Evolutionary conservation across 208 protist genomes (phyloP).

Genomic region (Acanthamoeba triangularis): DNA sequence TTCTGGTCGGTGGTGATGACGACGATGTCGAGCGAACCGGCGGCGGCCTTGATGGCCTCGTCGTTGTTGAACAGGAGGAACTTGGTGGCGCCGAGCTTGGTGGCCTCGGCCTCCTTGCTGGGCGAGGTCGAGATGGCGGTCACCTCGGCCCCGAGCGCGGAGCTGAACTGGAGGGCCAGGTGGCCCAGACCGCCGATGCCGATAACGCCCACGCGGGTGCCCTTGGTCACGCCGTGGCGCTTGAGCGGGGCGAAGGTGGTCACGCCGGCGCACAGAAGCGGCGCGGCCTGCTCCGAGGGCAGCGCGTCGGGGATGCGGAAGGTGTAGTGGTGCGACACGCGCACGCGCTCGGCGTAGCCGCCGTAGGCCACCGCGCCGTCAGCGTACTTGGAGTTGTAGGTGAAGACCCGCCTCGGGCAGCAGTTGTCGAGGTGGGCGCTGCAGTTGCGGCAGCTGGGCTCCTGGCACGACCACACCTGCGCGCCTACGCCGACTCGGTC

Average conservation of each 20-base stretch:
- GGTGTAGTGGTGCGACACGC: conserved; percentile 55
- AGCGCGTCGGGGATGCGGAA: conserved; percentile 75
- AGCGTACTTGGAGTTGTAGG: conserved; percentile 51
- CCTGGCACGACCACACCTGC: conserved; percentile 45
- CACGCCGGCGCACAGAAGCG: conserved; percentile 83
- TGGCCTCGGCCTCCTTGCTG: conserved; percentile 73
- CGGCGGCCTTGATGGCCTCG: conserved; percentile 52
- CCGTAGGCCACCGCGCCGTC: conserved; percentile 53
- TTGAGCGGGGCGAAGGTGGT: conserved; percentile 81
- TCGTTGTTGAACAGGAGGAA: conserved; percentile 71
- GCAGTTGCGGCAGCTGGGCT: conserved; percentile 41
- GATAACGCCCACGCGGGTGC: conserved; percentile 78
- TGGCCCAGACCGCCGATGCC: conserved; percentile 85
- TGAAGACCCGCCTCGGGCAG: conserved; percentile 21
- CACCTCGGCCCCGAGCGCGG: conserved; percentile 79
- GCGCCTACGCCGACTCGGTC: conserved; percentile 75
- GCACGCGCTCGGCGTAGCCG: conserved; percentile 68
- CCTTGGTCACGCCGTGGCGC: conserved; percentile 34
- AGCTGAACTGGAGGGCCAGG: conserved; percentile 78
- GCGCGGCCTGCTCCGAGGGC: conserved; percentile 66
- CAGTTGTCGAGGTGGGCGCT: conserved; percentile 15
- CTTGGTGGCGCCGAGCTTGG: conserved; percentile 73
- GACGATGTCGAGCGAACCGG: conserved; percentile 46
- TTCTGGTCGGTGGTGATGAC: conserved; percentile 24
- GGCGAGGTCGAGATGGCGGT: conserved; percentile 82